Base-by-base conservation (phyloP, 2,329 filamentous ascomycete species). In the Byssothecium circinans region DNA sequence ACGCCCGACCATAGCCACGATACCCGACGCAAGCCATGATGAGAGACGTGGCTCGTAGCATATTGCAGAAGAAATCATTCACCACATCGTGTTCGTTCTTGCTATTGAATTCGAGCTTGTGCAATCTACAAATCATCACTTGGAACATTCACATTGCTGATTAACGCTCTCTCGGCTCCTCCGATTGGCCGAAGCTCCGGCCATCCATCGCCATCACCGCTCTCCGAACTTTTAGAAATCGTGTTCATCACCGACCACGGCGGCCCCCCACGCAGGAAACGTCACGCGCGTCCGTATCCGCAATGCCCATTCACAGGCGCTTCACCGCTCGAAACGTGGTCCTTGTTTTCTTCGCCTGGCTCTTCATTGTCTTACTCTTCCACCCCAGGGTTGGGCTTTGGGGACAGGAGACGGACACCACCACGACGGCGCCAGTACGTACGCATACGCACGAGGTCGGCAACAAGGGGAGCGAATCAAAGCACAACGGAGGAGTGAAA, bases 361-460 rank as follows among this genome's bases (percentile, higher is more conserved):
- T 58, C 8, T 34, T 60, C 32, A 17, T 62, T 8, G 54, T 58
- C 12, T 56, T 69, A 6, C 45, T 65, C 15, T 27, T 68, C 11
- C 67, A 70, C 43, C 51, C 68, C 11, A 67, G 63, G 42, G 53
- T 46, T n/a, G 63, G 60, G 43, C 41, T 55, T 7, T 50, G 53
- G 15, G 56, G 36, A 25, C 12, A 39, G 12, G 18, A 29, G 8
- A 12, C 19, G 17, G 35, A 27, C 20, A 27, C n/a, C 12, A 14
- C n/a, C 18, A n/a, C 10, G 12, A 11, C 8, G 14, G 30, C 29
- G 6, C 43, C n/a, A n/a, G 8, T 8, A 36, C 33, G 19, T 11
- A 11, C 33, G 23, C 23, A 25, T 10, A 25, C n/a, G n/a, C n/a
- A n/a, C n/a, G n/a, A n/a, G n/a, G n/a, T n/a, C n/a, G n/a, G n/a